phyloP scores from a whole-genome alignment of 2,329 filamentous ascomycete genomes.

The Cercospora canescens region DNA sequence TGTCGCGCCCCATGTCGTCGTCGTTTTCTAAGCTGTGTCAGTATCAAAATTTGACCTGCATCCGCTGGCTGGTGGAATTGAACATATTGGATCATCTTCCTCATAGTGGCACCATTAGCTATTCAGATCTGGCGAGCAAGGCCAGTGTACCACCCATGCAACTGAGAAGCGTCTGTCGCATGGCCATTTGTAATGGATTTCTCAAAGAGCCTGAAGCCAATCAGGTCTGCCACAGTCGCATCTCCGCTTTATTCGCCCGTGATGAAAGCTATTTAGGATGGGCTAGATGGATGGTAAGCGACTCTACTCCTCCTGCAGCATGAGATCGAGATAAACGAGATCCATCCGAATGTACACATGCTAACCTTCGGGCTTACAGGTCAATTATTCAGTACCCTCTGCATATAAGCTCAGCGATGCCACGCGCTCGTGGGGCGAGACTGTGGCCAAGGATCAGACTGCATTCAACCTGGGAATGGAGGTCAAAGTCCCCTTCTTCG shows the following conservation, averaged over 20 bases:
- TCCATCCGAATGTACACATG: background rate
- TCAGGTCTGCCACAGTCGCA: conserved; percentile 19
- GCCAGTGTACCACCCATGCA: conserved; percentile 19
- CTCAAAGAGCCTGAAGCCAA: conserved; percentile 20
- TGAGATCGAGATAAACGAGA: background rate
- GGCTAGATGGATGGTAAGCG: conserved; percentile 16
- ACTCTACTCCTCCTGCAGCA: background rate
- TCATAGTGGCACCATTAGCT: conserved; percentile 10
- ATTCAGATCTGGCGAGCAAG: conserved; percentile 10
- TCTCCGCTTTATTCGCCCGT: conserved; percentile 19
- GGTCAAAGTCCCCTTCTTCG: conserved; percentile 26
- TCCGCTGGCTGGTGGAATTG: conserved; percentile 25
- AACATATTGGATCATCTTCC: conserved; percentile 21
- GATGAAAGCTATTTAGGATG: conserved; percentile 21
- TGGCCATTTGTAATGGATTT: conserved; percentile 24
- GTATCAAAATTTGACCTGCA: conserved; percentile 24
- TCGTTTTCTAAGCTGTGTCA: conserved; percentile 8
- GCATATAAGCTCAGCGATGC: conserved; percentile 24
- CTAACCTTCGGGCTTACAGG: conserved; percentile 5
- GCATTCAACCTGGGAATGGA: conserved; percentile 26
- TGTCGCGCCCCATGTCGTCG: too few relatives aligned
- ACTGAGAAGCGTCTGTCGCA: conserved; percentile 25
- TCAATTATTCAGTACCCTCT: conserved; percentile 23
- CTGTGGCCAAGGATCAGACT: conserved; percentile 24
- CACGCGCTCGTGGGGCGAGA: conserved; percentile 26